Conservation (phyloP, 225 moss, liverwort and hornwort species). For the Sphagnum tenellum region DNA sequence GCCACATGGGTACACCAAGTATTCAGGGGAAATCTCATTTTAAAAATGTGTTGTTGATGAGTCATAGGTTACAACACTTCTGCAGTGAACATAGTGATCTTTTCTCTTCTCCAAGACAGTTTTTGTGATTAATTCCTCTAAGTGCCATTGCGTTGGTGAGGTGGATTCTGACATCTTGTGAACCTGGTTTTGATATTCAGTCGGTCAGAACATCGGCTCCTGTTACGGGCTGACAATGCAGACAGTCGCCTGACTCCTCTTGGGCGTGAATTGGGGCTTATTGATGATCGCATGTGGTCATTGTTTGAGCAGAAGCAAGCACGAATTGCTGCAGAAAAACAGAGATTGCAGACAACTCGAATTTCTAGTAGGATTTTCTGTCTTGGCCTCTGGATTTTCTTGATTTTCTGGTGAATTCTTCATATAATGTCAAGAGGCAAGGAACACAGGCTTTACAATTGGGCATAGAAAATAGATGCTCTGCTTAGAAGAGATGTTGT, state of each 20-base stretch:
- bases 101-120: too few species aligned
- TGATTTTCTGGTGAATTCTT: neutral
- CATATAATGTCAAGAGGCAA: too few species aligned
- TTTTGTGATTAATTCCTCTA: too few species aligned
- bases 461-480: neutral
- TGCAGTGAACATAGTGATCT: too few species aligned
- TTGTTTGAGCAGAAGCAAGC: slow-evolving; percentile 66
- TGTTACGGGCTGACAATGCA: slow-evolving; percentile 84
- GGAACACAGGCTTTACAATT: too few species aligned
- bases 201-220: slow-evolving; percentile 83
- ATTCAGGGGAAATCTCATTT: too few species aligned
- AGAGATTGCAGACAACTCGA: slow-evolving; percentile 56
- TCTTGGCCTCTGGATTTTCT: too few species aligned
- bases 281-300: slow-evolving; percentile 81
- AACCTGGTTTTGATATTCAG: slow-evolving; percentile 14
- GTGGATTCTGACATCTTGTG: too few species aligned
- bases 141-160: too few species aligned
- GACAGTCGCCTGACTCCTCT: slow-evolving; percentile 76
- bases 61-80: too few species aligned
- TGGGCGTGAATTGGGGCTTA: slow-evolving; percentile 63
- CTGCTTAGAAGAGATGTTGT: neutral
- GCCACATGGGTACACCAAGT: too few species aligned
- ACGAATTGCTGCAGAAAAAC: slow-evolving; percentile 63
- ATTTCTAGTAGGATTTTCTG: slow-evolving; percentile 45
- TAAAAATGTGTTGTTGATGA: too few species aligned